phyloP scores from a whole-genome alignment of 2,329 filamentous ascomycete genomes.

The Thelonectria olida region DNA sequence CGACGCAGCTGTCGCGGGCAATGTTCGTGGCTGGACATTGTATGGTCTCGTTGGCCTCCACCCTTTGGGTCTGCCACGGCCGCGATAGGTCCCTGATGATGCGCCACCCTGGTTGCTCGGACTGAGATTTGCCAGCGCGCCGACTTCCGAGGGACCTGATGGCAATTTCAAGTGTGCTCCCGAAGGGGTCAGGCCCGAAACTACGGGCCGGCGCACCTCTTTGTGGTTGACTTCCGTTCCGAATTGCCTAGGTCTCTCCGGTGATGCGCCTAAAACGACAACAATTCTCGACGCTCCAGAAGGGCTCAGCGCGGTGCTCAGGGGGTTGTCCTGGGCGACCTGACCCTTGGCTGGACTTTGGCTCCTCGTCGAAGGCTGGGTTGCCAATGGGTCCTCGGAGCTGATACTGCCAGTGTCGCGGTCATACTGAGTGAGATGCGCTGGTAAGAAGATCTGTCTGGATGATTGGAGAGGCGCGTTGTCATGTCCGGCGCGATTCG shows the following conservation, averaged over 20 bases:
- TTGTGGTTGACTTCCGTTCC: not conserved
- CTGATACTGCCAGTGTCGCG: slow-evolving; percentile 23
- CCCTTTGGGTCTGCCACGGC: slow-evolving; percentile 58
- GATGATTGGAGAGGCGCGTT: not conserved
- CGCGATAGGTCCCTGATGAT: slow-evolving; percentile 12
- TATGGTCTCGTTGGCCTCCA: slow-evolving; percentile 48
- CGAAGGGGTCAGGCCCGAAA: slow-evolving; percentile 35
- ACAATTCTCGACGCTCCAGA: slow-evolving; percentile 24
- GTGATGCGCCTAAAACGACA: slow-evolving; percentile 27
- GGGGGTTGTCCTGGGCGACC: not conserved
- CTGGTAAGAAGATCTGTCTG: not conserved
- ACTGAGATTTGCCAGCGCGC: not conserved
- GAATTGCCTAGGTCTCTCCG: not conserved
- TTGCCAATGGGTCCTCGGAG: slow-evolving; percentile 34
- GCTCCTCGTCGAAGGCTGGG: slow-evolving; percentile 15
- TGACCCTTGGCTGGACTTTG: not conserved
- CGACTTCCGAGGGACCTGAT: not conserved
- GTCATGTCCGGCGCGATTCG: not conserved
- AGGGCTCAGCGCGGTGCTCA: not conserved
- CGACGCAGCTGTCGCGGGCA: slow-evolving; percentile 27
- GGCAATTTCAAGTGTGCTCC: slow-evolving; percentile 17
- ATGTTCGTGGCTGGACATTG: slow-evolving; percentile 31
- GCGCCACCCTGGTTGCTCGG: slow-evolving; percentile 6
- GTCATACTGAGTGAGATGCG: slow-evolving; percentile 2
- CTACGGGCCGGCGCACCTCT: slow-evolving; percentile 2